A percentile compares a stretch with the other conserved stretches of the same genome.
These are phyloP conservation scores for Paraglomus brasilianum DNA, from an alignment of 192 early-diverging fungal genomes.

Conservation along the genomic window DNA sequence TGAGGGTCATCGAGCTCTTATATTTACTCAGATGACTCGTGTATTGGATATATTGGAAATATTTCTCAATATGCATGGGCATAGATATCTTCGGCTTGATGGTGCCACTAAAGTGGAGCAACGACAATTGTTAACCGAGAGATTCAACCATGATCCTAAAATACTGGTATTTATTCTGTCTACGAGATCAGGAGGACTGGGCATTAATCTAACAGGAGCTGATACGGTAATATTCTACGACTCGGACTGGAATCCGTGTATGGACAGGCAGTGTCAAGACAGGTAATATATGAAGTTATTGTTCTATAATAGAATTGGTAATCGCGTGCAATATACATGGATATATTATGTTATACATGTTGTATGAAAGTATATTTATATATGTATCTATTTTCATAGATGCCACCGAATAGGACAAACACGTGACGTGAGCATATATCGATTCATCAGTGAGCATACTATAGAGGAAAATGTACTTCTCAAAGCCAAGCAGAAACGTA, in stretches of 20 bases:
- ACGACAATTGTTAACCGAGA: slow-evolving; percentile 56
- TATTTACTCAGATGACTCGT: slow-evolving; percentile 71
- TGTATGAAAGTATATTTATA: not conserved
- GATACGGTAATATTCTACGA: slow-evolving; percentile 81
- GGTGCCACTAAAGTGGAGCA: slow-evolving; percentile 61
- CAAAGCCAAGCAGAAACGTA: slow-evolving; percentile 76
- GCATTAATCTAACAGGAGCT: slow-evolving; percentile 76
- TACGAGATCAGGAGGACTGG: slow-evolving; percentile 72
- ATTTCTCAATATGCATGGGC: slow-evolving; percentile 68
- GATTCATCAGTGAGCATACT: slow-evolving; percentile 69
- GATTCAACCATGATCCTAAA: slow-evolving; percentile 57
- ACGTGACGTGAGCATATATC: slow-evolving; percentile 75
- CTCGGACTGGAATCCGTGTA: slow-evolving; percentile 76
- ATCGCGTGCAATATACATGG: not conserved
- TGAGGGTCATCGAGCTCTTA: slow-evolving; percentile 61
- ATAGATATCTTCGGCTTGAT: slow-evolving; percentile 60
- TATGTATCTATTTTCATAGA: slow-evolving; percentile 32
- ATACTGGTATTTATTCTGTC: slow-evolving; percentile 61
- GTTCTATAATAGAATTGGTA: not conserved
- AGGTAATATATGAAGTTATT: slow-evolving; percentile 32
- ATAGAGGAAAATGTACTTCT: slow-evolving; percentile 77
- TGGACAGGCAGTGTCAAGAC: slow-evolving; percentile 73
- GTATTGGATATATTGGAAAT: slow-evolving; percentile 64
- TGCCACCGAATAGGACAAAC: slow-evolving; percentile 69
- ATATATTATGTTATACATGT: not conserved